Conservation (phyloP, 1,284 basidiomycete species). For the Microbotryomycetes sp. region DNA sequence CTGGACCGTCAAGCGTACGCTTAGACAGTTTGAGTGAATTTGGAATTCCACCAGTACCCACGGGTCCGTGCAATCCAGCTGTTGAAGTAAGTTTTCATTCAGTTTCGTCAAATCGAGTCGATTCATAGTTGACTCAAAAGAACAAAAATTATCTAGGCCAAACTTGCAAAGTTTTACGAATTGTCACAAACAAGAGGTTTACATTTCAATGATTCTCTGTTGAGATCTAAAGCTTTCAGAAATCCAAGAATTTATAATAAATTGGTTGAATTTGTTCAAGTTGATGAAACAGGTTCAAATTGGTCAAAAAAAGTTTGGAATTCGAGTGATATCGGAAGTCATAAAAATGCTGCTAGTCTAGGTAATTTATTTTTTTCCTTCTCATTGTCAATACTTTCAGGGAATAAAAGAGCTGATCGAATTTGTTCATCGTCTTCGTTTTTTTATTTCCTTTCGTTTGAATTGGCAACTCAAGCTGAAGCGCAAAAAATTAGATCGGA, state of each 20-base stretch:
- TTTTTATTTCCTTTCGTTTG: constrained; percentile 33
- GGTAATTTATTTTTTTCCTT: constrained; percentile 53
- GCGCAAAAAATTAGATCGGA: constrained; percentile 57
- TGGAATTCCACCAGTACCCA: constrained; percentile 20
- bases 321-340: constrained; percentile 39
- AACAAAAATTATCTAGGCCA: constrained; percentile 56
- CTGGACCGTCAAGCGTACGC: not conserved
- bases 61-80: constrained; percentile 20
- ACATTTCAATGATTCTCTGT: constrained; percentile 90
- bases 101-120: too few relatives aligned
- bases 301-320: constrained; percentile 68
- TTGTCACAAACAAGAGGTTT: constrained; percentile 60
- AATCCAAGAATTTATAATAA: constrained; percentile 92
- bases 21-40: constrained; percentile 21
- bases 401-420: constrained; percentile 3
- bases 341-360: not conserved
- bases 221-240: constrained; percentile 80
- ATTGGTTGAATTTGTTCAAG: constrained; percentile 79
- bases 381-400: not conserved
- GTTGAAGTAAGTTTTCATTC: constrained; percentile 13
- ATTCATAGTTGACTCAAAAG: too few relatives aligned
- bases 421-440: constrained; percentile 32
- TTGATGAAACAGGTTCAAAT: constrained; percentile 75
- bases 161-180: constrained; percentile 65
- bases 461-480: too few relatives aligned